phyloP scores from a whole-genome alignment of 2,329 filamentous ascomycete genomes.

The Diaporthe citri region DNA sequence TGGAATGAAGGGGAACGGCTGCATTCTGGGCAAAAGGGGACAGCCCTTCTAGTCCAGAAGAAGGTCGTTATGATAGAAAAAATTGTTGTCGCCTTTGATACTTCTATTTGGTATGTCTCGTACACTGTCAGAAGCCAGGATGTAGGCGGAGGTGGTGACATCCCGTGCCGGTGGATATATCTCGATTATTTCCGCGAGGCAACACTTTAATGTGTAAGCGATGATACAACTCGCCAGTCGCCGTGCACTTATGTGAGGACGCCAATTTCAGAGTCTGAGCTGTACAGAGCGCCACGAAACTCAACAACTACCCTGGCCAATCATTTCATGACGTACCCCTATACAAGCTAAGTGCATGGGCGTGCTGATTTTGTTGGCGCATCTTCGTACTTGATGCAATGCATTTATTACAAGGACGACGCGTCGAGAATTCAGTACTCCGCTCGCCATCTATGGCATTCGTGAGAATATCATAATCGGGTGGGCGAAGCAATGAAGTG shows the following conservation, averaged over 20 bases:
- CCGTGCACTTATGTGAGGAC: background rate
- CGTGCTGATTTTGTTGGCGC: background rate
- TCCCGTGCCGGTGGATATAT: background rate
- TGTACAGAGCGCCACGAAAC: background rate
- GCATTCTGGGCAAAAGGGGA: no score
- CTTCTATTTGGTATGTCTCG: background rate
- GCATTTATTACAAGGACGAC: background rate
- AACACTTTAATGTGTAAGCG: background rate
- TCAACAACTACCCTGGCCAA: no score
- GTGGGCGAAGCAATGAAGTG: background rate
- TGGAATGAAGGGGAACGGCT: background rate
- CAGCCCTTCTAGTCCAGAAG: background rate
- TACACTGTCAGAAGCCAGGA: background rate
- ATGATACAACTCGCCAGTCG: background rate
- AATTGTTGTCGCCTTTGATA: background rate
- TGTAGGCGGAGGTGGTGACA: background rate
- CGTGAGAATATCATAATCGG: background rate
- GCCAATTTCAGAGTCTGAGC: background rate
- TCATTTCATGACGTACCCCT: background rate
- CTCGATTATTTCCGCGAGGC: background rate
- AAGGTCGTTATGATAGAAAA: background rate
- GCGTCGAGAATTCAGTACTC: background rate
- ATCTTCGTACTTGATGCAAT: background rate
- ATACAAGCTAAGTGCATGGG: background rate
- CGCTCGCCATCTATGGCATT: background rate